Percentiles rank a stretch among this genome's conserved stretches.
These are phyloP conservation scores for Cucumis melo DNA, from an alignment of 306 rosid genomes.

Conservation along the genomic window DNA sequence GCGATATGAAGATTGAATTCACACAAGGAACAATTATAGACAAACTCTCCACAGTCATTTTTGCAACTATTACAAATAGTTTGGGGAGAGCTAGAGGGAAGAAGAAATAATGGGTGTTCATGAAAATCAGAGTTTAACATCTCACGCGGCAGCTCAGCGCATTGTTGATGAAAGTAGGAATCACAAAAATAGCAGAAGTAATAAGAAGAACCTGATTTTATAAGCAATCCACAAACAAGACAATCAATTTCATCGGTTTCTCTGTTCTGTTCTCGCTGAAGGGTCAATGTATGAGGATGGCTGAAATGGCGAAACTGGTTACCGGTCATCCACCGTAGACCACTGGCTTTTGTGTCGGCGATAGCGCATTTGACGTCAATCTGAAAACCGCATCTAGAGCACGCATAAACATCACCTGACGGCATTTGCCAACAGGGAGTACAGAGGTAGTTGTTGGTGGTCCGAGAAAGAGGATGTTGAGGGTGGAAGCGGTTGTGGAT, in stretches of 20 bases:
- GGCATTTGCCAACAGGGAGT: background rate
- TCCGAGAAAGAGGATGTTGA: background rate
- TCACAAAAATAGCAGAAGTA: background rate
- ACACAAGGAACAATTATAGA: background rate
- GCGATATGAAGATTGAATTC: background rate
- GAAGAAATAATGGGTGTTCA: background rate
- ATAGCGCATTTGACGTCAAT: conserved; percentile 4
- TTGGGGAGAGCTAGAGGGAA: background rate
- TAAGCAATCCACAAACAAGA: background rate
- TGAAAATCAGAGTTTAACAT: background rate
- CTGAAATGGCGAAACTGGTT: background rate
- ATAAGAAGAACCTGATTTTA: background rate
- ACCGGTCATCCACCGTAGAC: background rate
- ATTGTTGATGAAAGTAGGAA: background rate
- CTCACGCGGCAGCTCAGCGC: conserved; percentile 5
- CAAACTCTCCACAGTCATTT: background rate
- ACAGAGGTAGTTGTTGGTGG: background rate
- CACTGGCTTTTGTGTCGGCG: background rate
- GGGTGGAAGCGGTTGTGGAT: background rate
- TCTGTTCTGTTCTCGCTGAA: background rate
- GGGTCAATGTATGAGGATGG: background rate
- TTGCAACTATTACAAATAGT: background rate
- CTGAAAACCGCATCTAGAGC: background rate
- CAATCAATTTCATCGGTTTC: background rate
- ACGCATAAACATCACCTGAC: background rate